Evolutionary conservation across 345 rosid genomes (phyloP).

Genomic region (Cochlearia excelsa): DNA sequence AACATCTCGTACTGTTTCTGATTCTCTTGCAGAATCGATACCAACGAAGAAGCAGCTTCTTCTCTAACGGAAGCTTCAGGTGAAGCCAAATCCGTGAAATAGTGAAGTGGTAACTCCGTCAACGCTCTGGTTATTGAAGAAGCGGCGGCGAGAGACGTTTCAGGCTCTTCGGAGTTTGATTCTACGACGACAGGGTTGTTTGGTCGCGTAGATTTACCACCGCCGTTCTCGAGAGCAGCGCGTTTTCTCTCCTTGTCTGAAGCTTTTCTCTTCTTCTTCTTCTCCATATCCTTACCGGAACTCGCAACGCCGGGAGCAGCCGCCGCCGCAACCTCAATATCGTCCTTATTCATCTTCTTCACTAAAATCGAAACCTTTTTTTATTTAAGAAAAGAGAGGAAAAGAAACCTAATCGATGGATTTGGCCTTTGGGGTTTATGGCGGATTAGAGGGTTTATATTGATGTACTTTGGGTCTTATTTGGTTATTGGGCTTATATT

Average conservation of each 20-base stretch:
- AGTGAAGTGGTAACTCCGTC: conserved; percentile 69
- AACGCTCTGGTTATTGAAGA: conserved; percentile 31
- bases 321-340: conserved; percentile 28
- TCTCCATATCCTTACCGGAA: conserved; percentile 71
- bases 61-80: conserved; percentile 56
- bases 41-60: conserved; percentile 63
- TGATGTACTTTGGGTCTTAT: too few relatives aligned
- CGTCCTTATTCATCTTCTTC: conserved; percentile 50
- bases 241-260: conserved; percentile 67
- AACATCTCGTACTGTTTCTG: conserved; percentile 63
- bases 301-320: conserved; percentile 30
- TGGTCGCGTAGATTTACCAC: conserved; percentile 25
- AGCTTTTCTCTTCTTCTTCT: conserved; percentile 68
- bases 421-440: too few relatives aligned
- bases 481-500: too few relatives aligned
- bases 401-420: too few relatives aligned
- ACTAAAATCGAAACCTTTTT: conserved; percentile 21
- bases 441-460: too few relatives aligned
- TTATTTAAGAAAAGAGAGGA: too few relatives aligned
- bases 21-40: conserved; percentile 60
- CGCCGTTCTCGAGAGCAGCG: conserved; percentile 25
- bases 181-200: conserved; percentile 29
- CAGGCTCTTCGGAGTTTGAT: conserved; percentile 30
- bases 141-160: conserved; percentile 19
- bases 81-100: conserved; percentile 71